Evolutionary conservation across 371 early-diverging fungal genomes (phyloP), one percentile per base, ranked within the genome.

Genomic region (Apophysomyces variabilis): DNA sequence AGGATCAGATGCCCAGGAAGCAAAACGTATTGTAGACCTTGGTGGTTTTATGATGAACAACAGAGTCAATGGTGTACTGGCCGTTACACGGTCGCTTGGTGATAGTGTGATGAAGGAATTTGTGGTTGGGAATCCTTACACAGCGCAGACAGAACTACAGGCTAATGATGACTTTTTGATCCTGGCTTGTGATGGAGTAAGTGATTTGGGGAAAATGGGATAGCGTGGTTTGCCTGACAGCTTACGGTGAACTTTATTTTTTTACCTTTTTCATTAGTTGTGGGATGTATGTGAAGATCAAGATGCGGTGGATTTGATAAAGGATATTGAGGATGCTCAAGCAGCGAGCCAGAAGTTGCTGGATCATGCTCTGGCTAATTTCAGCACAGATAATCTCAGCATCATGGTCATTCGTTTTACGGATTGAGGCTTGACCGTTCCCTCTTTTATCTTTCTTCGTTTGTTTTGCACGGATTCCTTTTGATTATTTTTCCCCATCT

Each of bases 241-340:
- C 32, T 26, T 26, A 26, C 26, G 26, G 26, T 26, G 26, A 26
- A 26, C 26, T 1, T 21, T 21, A 18, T 26, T 1, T 26, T 26
- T 3, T 26, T 26, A 26, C 3, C 32, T 3, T 26, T 26, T 26
- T 26, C 32, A 3, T 6, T 70, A 93, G 91, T 75, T 99, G 41
- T 98, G 99, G 99, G 99, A 99, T 82, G 99, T 98, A n/a, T 96
- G 96, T 76, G 85, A 90, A 9, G 98, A 98, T 76, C 95, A 98
- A 76, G 89, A 92, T 64, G 98, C 98, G 5, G 90, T 95, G n/a
- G 94, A 98, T 71, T 77, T 96, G 64, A 82, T 96, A 63, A 82
- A 85, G 73, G 89, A 89, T 45, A 84, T 89, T 18, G 37, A 71
- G 38, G 92, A 94, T 74, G 93, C 97, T 38, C 89, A 90, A 62